A percentile compares a stretch with the other conserved stretches of the same genome.
These are phyloP conservation scores for Lycium barbarum DNA, from an alignment of 257 asterid genomes.

Conservation along the genomic window DNA sequence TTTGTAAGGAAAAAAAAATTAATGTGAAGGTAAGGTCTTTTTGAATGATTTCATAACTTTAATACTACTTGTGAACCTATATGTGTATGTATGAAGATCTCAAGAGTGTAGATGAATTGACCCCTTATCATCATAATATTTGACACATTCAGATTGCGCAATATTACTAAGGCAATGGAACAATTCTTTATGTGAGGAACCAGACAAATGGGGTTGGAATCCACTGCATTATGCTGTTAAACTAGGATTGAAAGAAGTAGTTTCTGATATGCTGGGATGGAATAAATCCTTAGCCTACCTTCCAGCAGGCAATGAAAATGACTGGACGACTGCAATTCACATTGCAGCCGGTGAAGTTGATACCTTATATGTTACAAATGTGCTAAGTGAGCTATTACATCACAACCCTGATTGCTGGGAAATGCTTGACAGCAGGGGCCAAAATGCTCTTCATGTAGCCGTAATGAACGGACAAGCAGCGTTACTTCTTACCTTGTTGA, in stretches of 20 bases:
- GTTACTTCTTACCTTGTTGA: no score
- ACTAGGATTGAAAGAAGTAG: no score
- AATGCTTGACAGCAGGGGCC: neutral
- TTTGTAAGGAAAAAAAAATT: no score
- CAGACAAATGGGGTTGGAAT: slow-evolving; percentile 28
- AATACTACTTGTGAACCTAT: no score
- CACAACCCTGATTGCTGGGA: neutral
- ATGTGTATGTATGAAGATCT: neutral
- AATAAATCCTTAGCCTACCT: no score
- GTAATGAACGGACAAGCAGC: no score
- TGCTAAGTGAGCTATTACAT: no score
- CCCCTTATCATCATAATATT: neutral
- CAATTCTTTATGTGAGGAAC: neutral
- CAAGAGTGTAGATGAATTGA: neutral
- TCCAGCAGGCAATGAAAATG: no score
- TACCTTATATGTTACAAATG: no score
- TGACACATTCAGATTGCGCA: neutral
- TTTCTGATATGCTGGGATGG: no score
- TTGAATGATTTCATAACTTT: neutral
- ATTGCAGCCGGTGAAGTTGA: no score
- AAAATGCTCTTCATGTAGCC: slow-evolving; percentile 33
- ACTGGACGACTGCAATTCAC: no score
- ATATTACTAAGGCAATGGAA: neutral
- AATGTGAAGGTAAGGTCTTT: neutral
- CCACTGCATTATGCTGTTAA: slow-evolving; percentile 34